These are phyloP conservation scores for Colletotrichum eremochloae DNA, from an alignment of 2,329 filamentous ascomycete species.

Conservation along the genomic window DNA sequence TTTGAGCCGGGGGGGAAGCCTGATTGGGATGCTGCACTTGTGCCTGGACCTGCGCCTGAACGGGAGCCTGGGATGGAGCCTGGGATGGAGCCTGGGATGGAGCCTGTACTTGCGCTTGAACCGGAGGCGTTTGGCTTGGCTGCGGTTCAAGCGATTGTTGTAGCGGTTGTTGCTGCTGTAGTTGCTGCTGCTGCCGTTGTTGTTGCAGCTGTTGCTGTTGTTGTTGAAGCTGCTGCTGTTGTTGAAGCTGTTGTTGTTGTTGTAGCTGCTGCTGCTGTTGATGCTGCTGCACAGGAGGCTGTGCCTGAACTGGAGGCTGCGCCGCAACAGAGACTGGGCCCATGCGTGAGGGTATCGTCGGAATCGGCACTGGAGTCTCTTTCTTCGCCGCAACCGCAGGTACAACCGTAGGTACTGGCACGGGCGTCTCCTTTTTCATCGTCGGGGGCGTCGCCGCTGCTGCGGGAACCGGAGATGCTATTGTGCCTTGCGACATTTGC, in stretches of 20 bases:
- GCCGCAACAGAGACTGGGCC: background rate
- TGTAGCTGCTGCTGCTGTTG: background rate
- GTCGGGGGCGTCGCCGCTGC: conserved; percentile 15
- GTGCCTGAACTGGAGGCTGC: conserved; percentile 1
- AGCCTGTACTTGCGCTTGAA: conserved; percentile 6
- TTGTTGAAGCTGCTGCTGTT: background rate
- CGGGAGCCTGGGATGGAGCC: background rate
- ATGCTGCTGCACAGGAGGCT: conserved; percentile 1
- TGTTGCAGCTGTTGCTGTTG: background rate
- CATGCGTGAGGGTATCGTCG: conserved; percentile 13
- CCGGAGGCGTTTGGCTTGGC: conserved; percentile 12
- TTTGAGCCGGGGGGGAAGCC: conserved; percentile 10
- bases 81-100: conserved; percentile 3
- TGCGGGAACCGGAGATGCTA: conserved; percentile 28
- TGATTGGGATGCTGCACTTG: conserved; percentile 29
- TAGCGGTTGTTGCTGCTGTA: background rate
- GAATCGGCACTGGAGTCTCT: conserved; percentile 32
- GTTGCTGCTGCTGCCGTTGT: background rate
- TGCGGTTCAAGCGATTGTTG: background rate
- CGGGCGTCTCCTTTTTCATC: conserved; percentile 35
- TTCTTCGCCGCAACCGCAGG: conserved; percentile 23
- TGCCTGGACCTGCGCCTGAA: conserved; percentile 24
- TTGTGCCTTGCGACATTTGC: conserved; percentile 19
- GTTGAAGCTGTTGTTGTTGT: background rate
- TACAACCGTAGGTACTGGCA: conserved; percentile 25